A percentile compares a stretch with the other conserved stretches of the same genome.
Evolutionary conservation across 495 filamentous ascomycete genomes (phyloP).

Genomic region (Staphylotrichum longicolle): DNA sequence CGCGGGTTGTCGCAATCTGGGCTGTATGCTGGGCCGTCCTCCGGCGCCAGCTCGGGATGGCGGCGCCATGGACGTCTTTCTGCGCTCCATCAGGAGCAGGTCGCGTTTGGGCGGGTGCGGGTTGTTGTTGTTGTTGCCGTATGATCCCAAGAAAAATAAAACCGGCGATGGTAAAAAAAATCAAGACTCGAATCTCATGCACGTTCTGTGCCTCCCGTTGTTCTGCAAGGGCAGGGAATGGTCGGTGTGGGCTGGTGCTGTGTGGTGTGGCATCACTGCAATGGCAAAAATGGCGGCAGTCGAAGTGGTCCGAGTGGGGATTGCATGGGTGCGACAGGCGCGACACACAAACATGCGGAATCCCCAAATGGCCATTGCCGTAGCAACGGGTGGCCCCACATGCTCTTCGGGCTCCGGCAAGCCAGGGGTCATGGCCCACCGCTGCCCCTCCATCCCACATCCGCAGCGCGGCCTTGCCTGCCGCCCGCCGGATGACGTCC

Average conservation of each 20-base stretch:
- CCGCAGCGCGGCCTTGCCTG: too few species aligned
- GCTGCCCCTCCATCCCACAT: constrained; percentile 21
- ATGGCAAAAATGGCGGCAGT: constrained; percentile 17
- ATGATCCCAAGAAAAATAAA: constrained; percentile 5
- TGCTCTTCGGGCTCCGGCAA: not conserved
- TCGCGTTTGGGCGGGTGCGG: constrained; percentile 18
- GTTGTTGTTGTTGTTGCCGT: not conserved
- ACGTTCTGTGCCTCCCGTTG: constrained; percentile 2
- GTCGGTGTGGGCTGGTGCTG: constrained; percentile 3
- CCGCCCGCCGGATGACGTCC: constrained; percentile 23
- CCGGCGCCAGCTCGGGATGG: constrained; percentile 19
- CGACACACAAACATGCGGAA: constrained; percentile 17
- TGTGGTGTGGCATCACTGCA: too few species aligned
- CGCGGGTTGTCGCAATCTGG: constrained; percentile 21
- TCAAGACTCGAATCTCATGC: not conserved
- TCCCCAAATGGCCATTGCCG: constrained; percentile 14
- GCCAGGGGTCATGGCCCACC: not conserved
- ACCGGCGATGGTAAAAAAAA: not conserved
- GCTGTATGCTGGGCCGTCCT: constrained; percentile 34
- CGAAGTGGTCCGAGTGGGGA: constrained; percentile 10
- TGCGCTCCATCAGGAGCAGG: constrained; percentile 37
- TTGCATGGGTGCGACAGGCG: constrained; percentile 17
- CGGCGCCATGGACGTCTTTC: constrained; percentile 29
- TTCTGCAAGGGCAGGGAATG: constrained; percentile 8
- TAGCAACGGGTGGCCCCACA: constrained; percentile 14